Conservation (phyloP, 208 protist genomes). For the Leishmania tarentolae region DNA sequence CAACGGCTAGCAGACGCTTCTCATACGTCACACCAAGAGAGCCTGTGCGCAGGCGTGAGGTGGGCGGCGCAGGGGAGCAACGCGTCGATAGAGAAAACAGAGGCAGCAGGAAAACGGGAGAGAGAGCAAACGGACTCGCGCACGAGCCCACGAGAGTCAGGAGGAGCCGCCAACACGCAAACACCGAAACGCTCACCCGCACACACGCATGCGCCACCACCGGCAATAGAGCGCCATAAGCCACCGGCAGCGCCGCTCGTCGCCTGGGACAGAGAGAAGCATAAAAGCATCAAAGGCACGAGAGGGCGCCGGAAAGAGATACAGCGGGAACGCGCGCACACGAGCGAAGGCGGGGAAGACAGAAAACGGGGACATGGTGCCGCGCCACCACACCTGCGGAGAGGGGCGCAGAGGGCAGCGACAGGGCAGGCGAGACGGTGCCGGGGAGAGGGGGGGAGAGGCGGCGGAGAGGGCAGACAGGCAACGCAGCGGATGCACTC, state of each 20-base stretch:
- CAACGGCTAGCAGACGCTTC: background rate
- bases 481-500: background rate
- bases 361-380: background rate
- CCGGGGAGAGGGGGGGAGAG: no score
- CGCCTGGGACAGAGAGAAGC: background rate
- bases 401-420: background rate
- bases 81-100: background rate
- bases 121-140: background rate
- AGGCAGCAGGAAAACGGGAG: background rate
- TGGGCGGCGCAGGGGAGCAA: background rate
- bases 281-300: background rate
- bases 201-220: slow-evolving; percentile 1
- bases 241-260: background rate
- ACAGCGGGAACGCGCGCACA: background rate
- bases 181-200: background rate
- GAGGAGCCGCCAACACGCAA: background rate
- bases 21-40: background rate
- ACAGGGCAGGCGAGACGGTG: no score
- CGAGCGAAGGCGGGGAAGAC: background rate
- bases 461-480: background rate
- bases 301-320: background rate
- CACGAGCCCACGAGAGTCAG: background rate
- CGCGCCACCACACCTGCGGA: background rate
- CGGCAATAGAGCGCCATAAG: background rate
- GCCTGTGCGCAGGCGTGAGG: background rate